Evolutionary conservation across 352 stramenopile genomes (phyloP).

Genomic region (Hyaloperonospora arabidopsidis): DNA sequence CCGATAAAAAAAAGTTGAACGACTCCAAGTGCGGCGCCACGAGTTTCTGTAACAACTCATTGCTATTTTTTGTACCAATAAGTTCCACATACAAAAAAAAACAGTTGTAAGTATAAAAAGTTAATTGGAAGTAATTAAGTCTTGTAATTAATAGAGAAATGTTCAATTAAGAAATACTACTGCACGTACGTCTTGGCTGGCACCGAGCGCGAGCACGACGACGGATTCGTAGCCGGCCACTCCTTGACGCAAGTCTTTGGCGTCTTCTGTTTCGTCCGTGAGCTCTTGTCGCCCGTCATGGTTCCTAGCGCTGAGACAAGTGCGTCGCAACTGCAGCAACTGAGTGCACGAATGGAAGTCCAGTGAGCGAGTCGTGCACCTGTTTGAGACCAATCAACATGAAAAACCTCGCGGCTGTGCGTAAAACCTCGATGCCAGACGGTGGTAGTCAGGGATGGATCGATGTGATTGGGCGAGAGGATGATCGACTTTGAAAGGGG

Average conservation of each 20-base stretch:
- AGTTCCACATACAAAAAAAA: conserved; percentile 13
- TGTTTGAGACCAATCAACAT: conserved; percentile 24
- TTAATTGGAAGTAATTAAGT: background rate
- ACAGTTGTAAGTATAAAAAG: no score
- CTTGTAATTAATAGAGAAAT: conserved; percentile 9
- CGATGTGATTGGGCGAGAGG: no score
- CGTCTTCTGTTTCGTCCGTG: conserved; percentile 40
- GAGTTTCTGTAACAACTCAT: conserved; percentile 84
- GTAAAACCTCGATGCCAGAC: conserved; percentile 25
- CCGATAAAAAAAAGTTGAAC: conserved; percentile 97
- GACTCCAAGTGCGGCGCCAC: conserved; percentile 95
- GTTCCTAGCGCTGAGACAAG: conserved; percentile 2
- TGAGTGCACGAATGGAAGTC: conserved; percentile 30
- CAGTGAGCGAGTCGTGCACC: conserved; percentile 16
- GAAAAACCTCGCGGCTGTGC: conserved; percentile 18
- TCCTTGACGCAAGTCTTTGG: conserved; percentile 37
- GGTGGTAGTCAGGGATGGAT: no score
- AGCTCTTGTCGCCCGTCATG: conserved; percentile 45
- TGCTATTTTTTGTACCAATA: conserved; percentile 35
- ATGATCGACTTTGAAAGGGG: no score
- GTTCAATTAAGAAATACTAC: conserved; percentile 4
- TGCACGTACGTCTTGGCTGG: conserved; percentile 51
- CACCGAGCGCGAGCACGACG: conserved; percentile 62
- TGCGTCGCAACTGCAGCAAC: conserved; percentile 9
- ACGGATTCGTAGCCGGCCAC: conserved; percentile 79